Conservation (phyloP, 2,329 filamentous ascomycete genomes). For the Didymella lethalis region DNA sequence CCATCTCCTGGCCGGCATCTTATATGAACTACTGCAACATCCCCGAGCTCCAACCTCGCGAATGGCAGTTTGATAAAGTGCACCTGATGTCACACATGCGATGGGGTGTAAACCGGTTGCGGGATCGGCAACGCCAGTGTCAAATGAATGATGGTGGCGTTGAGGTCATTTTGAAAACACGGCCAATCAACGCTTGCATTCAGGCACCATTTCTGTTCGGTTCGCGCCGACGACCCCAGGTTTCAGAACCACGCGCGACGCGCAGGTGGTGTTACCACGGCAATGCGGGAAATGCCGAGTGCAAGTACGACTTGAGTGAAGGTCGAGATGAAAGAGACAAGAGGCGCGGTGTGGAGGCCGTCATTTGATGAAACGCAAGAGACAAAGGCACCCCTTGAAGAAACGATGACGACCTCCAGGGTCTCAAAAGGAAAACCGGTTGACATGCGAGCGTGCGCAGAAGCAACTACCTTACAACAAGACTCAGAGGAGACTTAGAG, state of each 20-base stretch:
- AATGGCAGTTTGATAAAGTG: slow-evolving; percentile 27
- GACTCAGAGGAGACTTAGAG: slow-evolving; percentile 2
- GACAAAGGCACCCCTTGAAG: slow-evolving; percentile 1
- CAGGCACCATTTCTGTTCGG: slow-evolving; percentile 28
- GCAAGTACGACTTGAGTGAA: not conserved
- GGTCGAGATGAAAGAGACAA: not conserved
- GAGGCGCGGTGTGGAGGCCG: not conserved
- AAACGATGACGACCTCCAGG: not conserved
- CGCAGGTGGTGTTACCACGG: slow-evolving; percentile 27
- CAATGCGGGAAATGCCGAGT: slow-evolving; percentile 1
- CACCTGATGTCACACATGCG: slow-evolving; percentile 47
- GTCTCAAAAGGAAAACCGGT: slow-evolving; percentile 3
- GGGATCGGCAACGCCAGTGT: slow-evolving; percentile 27
- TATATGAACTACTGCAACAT: slow-evolving; percentile 28
- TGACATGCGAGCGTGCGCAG: slow-evolving; percentile 1
- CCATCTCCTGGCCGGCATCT: slow-evolving; percentile 16
- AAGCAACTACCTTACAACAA: slow-evolving; percentile 11
- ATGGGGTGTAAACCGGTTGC: slow-evolving; percentile 30
- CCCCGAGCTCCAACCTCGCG: slow-evolving; percentile 22
- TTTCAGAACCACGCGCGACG: slow-evolving; percentile 30
- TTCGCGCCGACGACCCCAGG: slow-evolving; percentile 22
- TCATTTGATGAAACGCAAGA: slow-evolving; percentile 4
- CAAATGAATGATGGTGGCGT: slow-evolving; percentile 27
- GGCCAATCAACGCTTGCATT: slow-evolving; percentile 28
- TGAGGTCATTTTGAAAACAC: slow-evolving; percentile 26